Evolutionary conservation across 2,329 filamentous ascomycete genomes (phyloP), one percentile per base, ranked within the genome.

Genomic region (Ramularia endophylla): DNA sequence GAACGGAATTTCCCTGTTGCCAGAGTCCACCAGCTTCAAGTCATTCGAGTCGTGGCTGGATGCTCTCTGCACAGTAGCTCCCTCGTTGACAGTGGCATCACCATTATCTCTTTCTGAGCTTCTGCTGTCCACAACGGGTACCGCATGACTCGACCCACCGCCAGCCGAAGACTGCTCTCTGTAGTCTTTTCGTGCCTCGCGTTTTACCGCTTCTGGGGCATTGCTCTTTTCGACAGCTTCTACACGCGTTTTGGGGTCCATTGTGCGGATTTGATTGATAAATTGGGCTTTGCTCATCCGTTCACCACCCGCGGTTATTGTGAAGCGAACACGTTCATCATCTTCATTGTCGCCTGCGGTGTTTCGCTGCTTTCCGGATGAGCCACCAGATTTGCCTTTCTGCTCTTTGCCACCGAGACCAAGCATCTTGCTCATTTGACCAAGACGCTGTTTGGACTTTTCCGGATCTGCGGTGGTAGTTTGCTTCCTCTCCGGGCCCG

Each of bases 281-380:
- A 92, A 90, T 56, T 88, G 84, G 4, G 82, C 78, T 65, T 89
- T 89, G 47, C 76, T 88, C 77, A 92, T 83, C 35, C 85, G 78
- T 47, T 74, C 72, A 5, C 83, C 83, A n/a, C 80, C 77, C 25
- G 81, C 79, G 32, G 75, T 78, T 48, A 90, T 84, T 1, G 81
- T 88, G 63, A 89, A 90, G 11, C 85, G 77, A 41, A 90, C 80
- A 41, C 79, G 72, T 11, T 77, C 74, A 51, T 89, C 85, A 43
- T 89, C 84, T 2, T 74, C 73, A n/a, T 74, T 67, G 9, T 55
- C 51, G 28, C 57, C 54, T 37, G 57, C 57, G 43, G 50, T 57
- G 33, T 29, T 51, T 38, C 16, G 11, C 27, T 43, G 30, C 19
- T 41, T 41, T 22, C 42, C 43, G 22, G 38, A 39, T 9, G 22